phyloP scores from a whole-genome alignment of 139 green algal species.

The Chara braunii region DNA sequence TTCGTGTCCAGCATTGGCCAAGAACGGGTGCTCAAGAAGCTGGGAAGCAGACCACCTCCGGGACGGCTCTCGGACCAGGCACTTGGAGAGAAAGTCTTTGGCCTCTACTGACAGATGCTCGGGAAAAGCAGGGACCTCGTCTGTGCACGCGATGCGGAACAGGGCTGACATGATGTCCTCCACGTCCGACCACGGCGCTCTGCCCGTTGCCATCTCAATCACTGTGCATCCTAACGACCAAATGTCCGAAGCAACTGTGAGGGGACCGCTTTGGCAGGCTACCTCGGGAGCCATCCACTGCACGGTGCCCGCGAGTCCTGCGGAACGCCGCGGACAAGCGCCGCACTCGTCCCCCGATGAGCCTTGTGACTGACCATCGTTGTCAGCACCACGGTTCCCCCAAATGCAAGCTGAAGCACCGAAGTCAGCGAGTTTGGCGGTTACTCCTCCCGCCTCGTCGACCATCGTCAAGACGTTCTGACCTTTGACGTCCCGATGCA shows the following conservation, averaged over 20 bases:
- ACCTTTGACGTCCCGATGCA: conserved; percentile 55
- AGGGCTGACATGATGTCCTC: conserved; percentile 62
- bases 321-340: too few species aligned
- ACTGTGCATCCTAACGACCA: conserved; percentile 93
- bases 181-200: conserved; percentile 71
- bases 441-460: too few species aligned
- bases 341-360: too few species aligned
- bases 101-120: conserved; percentile 62
- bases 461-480: conserved; percentile 49
- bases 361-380: too few species aligned
- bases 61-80: conserved; percentile 58
- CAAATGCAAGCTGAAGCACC: too few species aligned
- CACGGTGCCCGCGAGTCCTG: conserved; percentile 72
- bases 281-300: conserved; percentile 98
- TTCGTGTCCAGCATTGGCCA: too few species aligned
- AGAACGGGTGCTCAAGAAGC: conserved; percentile 31
- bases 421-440: conserved; percentile 28
- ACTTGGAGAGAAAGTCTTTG: conserved; percentile 81
- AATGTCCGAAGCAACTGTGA: conserved; percentile 83
- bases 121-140: conserved; percentile 58
- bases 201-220: conserved; percentile 92
- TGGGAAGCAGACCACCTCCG: conserved; percentile 8
- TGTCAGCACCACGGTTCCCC: too few species aligned
- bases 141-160: conserved; percentile 77
- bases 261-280: background rate